Evolutionary conservation across 345 rosid species (phyloP).

Genomic region (Nephelium lappaceum): DNA sequence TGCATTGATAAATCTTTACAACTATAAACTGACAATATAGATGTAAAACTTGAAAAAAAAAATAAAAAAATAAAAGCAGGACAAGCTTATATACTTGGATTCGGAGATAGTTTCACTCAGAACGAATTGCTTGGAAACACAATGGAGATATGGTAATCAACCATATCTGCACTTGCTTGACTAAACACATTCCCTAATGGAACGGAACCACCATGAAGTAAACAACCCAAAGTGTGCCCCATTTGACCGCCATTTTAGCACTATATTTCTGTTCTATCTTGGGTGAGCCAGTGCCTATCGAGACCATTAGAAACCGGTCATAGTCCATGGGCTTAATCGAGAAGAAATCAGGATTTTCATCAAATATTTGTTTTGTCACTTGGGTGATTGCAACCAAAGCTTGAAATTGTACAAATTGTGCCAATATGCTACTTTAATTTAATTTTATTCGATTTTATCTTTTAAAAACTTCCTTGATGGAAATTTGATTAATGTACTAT

Average conservation of each 20-base stretch:
- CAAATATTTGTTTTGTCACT: conserved; percentile 46
- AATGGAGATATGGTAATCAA: conserved; percentile 42
- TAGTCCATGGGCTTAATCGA: conserved; percentile 40
- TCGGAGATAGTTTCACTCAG: conserved; percentile 45
- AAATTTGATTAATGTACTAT: too few species aligned
- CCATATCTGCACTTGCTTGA: conserved; percentile 57
- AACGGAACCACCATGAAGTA: conserved; percentile 19
- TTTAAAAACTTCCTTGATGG: too few species aligned
- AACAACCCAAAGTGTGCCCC: conserved; percentile 52
- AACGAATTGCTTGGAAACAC: conserved; percentile 41
- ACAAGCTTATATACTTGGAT: conserved; percentile 38
- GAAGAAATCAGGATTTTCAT: conserved; percentile 26
- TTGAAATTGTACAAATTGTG: conserved; percentile 18
- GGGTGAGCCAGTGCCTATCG: conserved; percentile 40
- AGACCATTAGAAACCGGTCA: conserved; percentile 35
- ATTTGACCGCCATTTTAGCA: conserved; percentile 38
- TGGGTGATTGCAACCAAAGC: conserved; percentile 54
- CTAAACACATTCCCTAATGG: conserved; percentile 49
- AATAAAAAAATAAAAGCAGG: neutral
- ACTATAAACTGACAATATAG: too few species aligned
- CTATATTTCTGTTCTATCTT: conserved; percentile 34
- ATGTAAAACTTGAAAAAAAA: too few species aligned
- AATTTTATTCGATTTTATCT: too few species aligned
- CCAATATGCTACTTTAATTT: too few species aligned
- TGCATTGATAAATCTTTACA: too few species aligned